Evolutionary conservation across 2,329 filamentous ascomycete species (phyloP), one percentile per base, ranked within the genome.

Genomic region (Xylariaceae sp.): DNA sequence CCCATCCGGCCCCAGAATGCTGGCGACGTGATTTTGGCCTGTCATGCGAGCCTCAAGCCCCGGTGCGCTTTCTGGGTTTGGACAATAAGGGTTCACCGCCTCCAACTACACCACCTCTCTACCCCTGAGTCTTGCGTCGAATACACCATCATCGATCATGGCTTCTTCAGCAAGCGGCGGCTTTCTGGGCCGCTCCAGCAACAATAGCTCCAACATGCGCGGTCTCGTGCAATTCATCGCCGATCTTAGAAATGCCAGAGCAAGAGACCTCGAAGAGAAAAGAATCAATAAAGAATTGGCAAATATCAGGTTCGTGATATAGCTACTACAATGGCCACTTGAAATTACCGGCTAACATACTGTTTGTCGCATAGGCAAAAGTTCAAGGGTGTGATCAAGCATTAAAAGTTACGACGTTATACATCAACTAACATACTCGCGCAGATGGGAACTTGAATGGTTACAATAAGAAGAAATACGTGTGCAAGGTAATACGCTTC

Each of bases 391-490:
- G 71, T 64, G 67, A 55, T 44, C 20, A 25, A 25, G 23, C 17
- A 27, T 32, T 32, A 8, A 32, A 16, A 16, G 27, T 32, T 8
- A 14, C 16, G 22, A 44, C 41, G 32, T 34, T 16, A 43, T 29
- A 44, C 42, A 39, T 37, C 25, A 49, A 19, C 50, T 58, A 50
- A 61, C 67, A 47, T 38, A n/a, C 16, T 45, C 39, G 21, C 39
- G 6, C 48, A 83, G 88, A 93, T 67, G 91, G 90, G 54, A 93
- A 79, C 64, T 74, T 98, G 47, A 95, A 86, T 64, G 94, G 93
- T 55, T 98, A 98, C 65, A 90, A 96, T 75, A 96, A 94, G 77
- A 98, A 98, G 80, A 98, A 98, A 86, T 98, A 98, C 66, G 93
- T 98, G 56, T 98, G 93, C 88, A 98, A 98, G 75, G 79, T 82